These are phyloP conservation scores for Syncephalastrum racemosum DNA, from an alignment of 371 early-diverging fungal species.

Conservation along the genomic window DNA sequence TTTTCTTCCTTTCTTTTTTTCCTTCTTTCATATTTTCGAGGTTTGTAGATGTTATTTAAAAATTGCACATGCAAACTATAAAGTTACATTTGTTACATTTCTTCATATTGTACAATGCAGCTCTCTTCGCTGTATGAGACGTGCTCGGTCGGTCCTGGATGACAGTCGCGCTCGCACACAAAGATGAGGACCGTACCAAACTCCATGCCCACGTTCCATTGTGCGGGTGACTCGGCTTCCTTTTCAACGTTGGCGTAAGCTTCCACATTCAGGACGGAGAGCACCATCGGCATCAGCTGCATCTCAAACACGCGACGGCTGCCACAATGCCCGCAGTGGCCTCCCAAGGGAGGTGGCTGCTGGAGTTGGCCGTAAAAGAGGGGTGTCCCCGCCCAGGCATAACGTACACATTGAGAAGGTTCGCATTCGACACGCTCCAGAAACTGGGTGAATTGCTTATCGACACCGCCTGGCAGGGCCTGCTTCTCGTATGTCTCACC, in stretches of 20 bases:
- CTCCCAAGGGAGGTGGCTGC: constrained; percentile 31
- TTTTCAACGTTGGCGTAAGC: constrained; percentile 41
- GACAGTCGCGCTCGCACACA: constrained; percentile 83
- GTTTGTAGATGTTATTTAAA: background rate
- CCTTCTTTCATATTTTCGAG: constrained; percentile 2
- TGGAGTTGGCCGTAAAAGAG: constrained; percentile 52
- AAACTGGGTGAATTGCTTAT: constrained; percentile 81
- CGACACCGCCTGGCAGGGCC: constrained; percentile 67
- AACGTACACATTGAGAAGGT: constrained; percentile 86
- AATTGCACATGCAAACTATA: constrained; percentile 1
- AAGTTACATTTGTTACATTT: background rate
- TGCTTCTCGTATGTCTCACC: constrained; percentile 85
- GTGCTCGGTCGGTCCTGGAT: constrained; percentile 31
- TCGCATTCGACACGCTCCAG: constrained; percentile 66
- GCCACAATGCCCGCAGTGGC: constrained; percentile 71
- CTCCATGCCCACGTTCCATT: constrained; percentile 83
- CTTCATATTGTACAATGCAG: constrained; percentile 69
- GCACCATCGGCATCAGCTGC: constrained; percentile 89
- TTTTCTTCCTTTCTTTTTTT: background rate
- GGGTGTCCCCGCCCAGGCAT: constrained; percentile 73
- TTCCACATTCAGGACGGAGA: constrained; percentile 63
- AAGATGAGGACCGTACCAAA: constrained; percentile 89
- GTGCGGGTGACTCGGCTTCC: constrained; percentile 39
- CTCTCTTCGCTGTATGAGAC: constrained; percentile 65
- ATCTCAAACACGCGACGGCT: constrained; percentile 84